A percentile compares a stretch with the other conserved stretches of the same genome.
phyloP scores from a whole-genome alignment of 768 basidiomycete genomes.

The Boletus reticuloceps region DNA sequence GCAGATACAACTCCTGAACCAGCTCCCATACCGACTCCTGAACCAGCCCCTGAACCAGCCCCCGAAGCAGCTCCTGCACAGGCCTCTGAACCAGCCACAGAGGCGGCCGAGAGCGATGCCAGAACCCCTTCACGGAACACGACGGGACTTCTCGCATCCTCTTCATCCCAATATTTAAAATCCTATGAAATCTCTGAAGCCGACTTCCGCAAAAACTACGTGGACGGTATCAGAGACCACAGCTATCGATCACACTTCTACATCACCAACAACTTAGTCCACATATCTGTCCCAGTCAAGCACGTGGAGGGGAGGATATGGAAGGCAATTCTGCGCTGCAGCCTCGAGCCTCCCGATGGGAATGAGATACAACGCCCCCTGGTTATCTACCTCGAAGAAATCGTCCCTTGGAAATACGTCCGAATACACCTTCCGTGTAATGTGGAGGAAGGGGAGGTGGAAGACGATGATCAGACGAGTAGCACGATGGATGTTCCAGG shows the following conservation, averaged over 20 bases:
- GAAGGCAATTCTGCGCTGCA: conserved; percentile 25
- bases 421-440: conserved; percentile 12
- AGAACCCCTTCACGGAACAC: not conserved
- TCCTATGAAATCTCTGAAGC: conserved; percentile 21
- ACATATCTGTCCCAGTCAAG: conserved; percentile 21
- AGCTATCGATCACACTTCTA: conserved; percentile 15
- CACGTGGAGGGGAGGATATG: conserved; percentile 10
- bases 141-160: conserved; percentile 25
- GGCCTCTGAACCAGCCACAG: not conserved
- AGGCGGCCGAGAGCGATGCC: not conserved
- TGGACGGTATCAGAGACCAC: conserved; percentile 10
- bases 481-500: conserved; percentile 4
- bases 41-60: not conserved
- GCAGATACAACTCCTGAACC: not conserved
- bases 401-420: conserved; percentile 7
- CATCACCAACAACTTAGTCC: conserved; percentile 19
- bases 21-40: not conserved
- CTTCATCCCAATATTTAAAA: conserved; percentile 20
- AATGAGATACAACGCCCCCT: conserved; percentile 18
- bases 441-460: not conserved
- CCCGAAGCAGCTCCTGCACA: not conserved
- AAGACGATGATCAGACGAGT: not conserved
- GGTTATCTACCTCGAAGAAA: conserved; percentile 21
- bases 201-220: conserved; percentile 19
- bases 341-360: conserved; percentile 13